Percentiles rank a stretch among this genome's conserved stretches.
phyloP scores from a whole-genome alignment of 2,329 filamentous ascomycete species.

The Plectosphaerella cucumerina region DNA sequence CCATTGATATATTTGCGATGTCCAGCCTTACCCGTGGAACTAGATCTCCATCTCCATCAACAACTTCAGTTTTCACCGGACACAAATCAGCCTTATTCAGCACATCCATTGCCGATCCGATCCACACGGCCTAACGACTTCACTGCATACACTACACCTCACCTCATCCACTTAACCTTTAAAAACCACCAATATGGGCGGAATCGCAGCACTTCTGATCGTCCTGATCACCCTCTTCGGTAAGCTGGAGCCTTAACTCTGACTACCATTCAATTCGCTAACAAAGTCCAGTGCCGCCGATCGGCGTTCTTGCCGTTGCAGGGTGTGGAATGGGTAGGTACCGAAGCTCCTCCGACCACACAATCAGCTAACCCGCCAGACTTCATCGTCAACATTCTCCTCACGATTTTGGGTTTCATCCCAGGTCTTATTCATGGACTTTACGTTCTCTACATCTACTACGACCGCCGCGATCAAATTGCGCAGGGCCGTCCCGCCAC shows the following conservation, averaged over 20 bases:
- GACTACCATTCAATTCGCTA: conserved; percentile 10
- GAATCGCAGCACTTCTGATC: conserved; percentile 41
- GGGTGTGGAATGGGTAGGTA: conserved; percentile 55
- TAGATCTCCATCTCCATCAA: no score
- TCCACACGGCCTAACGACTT: no score
- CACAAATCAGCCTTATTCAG: neutral
- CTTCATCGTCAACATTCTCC: conserved; percentile 61
- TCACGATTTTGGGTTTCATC: conserved; percentile 67
- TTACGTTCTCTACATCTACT: conserved; percentile 81
- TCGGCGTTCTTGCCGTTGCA: conserved; percentile 60
- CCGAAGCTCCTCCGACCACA: neutral
- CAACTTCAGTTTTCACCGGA: no score
- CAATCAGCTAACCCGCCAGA: conserved; percentile 31
- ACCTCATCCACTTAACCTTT: neutral
- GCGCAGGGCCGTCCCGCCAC: conserved; percentile 51
- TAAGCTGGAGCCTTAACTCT: conserved; percentile 23
- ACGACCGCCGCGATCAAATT: conserved; percentile 63
- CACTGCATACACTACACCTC: no score
- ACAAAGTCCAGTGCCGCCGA: conserved; percentile 54
- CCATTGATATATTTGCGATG: no score
- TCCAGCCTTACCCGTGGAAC: no score
- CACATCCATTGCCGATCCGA: neutral
- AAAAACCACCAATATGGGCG: conserved; percentile 39
- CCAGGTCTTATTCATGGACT: conserved; percentile 79
- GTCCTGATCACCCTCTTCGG: conserved; percentile 50